Conservation (phyloP, 2,329 filamentous ascomycete species). For the Claviceps maximensis region DNA sequence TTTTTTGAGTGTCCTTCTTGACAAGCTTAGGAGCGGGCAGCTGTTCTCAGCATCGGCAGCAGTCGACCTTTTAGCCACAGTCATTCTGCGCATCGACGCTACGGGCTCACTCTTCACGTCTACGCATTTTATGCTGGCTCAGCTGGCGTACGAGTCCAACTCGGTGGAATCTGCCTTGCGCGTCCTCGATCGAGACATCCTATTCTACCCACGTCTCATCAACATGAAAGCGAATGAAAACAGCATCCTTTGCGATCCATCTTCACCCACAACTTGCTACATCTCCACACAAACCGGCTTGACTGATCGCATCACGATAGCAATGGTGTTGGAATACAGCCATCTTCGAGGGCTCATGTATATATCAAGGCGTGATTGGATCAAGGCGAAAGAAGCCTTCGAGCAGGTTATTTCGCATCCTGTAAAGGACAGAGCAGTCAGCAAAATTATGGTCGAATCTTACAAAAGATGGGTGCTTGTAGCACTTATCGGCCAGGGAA, state of each 20-base stretch:
- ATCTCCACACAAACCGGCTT: conserved; percentile 47
- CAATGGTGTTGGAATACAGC: conserved; percentile 54
- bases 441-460: conserved; percentile 72
- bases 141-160: conserved; percentile 43
- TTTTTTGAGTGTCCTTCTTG: conserved; percentile 30
- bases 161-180: conserved; percentile 40
- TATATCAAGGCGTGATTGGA: conserved; percentile 48
- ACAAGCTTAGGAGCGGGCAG: conserved; percentile 23
- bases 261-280: conserved; percentile 37
- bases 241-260: conserved; percentile 31
- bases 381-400: conserved; percentile 46
- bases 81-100: conserved; percentile 54
- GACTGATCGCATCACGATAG: conserved; percentile 36
- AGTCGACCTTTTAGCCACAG: conserved; percentile 32
- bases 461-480: conserved; percentile 87
- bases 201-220: conserved; percentile 45
- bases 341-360: conserved; percentile 51
- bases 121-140: conserved; percentile 44
- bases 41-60: conserved; percentile 31
- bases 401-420: conserved; percentile 57
- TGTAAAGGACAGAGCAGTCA: conserved; percentile 45
- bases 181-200: conserved; percentile 51
- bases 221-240: conserved; percentile 20
- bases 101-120: conserved; percentile 52
- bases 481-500: conserved; percentile 57